Evolutionary conservation across 1,284 basidiomycete genomes (phyloP).

Genomic region (Mrakiaceae sp.): DNA sequence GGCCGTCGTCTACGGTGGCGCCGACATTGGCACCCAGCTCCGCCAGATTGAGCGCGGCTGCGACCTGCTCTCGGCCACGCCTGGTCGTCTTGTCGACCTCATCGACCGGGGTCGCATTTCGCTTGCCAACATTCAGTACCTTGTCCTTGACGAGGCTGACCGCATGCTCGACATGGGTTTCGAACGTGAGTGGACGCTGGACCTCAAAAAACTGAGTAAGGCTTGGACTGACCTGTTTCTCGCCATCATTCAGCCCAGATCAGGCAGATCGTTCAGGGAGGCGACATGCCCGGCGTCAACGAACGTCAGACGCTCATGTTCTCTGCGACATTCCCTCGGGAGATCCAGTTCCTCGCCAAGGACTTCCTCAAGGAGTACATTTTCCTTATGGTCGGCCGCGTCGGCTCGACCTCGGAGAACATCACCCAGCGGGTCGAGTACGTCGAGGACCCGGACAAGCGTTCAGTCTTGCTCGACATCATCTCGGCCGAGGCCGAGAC

Average conservation of each 20-base stretch:
- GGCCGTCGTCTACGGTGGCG: conserved; percentile 97
- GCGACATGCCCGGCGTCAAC: conserved; percentile 90
- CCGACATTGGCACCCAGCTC: conserved; percentile 91
- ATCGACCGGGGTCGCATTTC: conserved; percentile 97
- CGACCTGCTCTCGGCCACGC: conserved; percentile 94
- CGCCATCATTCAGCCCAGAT: conserved; percentile 57
- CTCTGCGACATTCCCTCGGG: conserved; percentile 96
- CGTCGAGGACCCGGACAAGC: conserved; percentile 95
- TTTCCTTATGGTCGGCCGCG: conserved; percentile 96
- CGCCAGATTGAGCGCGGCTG: conserved; percentile 92
- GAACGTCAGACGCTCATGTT: conserved; percentile 99
- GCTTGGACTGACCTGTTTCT: neutral
- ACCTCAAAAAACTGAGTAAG: neutral
- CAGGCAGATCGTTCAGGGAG: conserved; percentile 90
- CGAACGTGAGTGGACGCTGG: conserved; percentile 45
- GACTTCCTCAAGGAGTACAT: conserved; percentile 75
- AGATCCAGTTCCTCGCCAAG: conserved; percentile 94
- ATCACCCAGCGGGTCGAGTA: conserved; percentile 99
- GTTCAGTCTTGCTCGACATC: conserved; percentile 89
- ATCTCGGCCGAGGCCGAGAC: conserved; percentile 59
- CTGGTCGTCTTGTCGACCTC: conserved; percentile 94
- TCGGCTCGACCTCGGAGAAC: conserved; percentile 97
- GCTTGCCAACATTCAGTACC: conserved; percentile 90
- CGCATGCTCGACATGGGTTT: conserved; percentile 99
- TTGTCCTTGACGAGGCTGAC: conserved; percentile 98